Evolutionary conservation across 139 green algal species (phyloP), one percentile per base, ranked within the genome.

Genomic region (Pleodorina starrii): DNA sequence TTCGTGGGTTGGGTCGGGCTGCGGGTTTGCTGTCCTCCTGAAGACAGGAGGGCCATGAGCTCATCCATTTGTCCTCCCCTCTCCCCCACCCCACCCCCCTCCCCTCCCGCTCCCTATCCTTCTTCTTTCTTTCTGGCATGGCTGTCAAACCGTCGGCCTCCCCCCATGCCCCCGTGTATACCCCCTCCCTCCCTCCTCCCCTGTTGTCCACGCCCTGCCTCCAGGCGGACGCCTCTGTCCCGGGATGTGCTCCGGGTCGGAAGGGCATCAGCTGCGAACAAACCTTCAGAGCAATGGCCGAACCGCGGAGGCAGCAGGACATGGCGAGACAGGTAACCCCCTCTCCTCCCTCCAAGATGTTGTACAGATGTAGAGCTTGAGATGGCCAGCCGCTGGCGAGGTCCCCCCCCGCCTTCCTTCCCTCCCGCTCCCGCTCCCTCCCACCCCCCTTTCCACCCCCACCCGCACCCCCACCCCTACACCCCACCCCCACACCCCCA

Each of bases 261-360:
- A 98, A 97, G 92, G 97, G 96, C 71, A 97, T 98, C 73, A 95
- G 85, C 80, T 93, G 86, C 48, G 97, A 99, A 90, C 91, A 95
- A 51, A 99, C 97, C 27, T 98, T 98, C 77, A 38, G 69, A 9
- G 40, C 91, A 60, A 92, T 95, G 54, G 72, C 42, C 19, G 21
- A 29, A 1, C 76, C 50, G 1, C 29, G 38, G 3, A 90, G 95
- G 16, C 92, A 97, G 66, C 93, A 97, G 66, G 87, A 81, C 21
- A 96, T 95, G 93, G 92, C 95, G 57, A n/a, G 57, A 5, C 88
- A 63, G 87, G 75, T 87, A 48, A n/a, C n/a, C n/a, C n/a, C n/a
- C n/a, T n/a, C n/a, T n/a, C n/a, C n/a, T n/a, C n/a, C n/a, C n/a
- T n/a, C n/a, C n/a, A n/a, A n/a, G n/a, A n/a, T n/a, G n/a, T n/a